Base-by-base conservation (phyloP, 805 yeast genomes). In the Metschnikowia matae region DNA sequence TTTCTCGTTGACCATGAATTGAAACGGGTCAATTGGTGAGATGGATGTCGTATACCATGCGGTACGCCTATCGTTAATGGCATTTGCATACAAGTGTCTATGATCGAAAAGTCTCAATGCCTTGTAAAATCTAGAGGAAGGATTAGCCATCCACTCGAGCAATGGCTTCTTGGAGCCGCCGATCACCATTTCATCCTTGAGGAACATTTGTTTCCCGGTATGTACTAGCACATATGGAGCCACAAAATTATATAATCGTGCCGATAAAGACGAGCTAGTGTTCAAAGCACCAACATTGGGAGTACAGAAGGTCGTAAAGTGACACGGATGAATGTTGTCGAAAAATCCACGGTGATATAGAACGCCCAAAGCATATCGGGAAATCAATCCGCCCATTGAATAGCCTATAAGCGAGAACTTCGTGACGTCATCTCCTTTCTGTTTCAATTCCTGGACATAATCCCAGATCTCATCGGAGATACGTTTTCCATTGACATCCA, bases 1-100 rank as follows among this genome's bases (percentile, higher is more conserved):
- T 40, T 67, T 64, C 50, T 66, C 66, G 49, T 73, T 73, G 43
- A 73, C 66, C 63, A 73, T 72, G 2, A 85, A 81, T 17, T 69
- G 63, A 61, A 83, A 84, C 0, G 89, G 89, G 57, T 85, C 89
- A 35, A 72, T 67, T 26, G 66, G 59, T 0, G 86, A 79, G 34
- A 86, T 86, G 4, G 87, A 87, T 0, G 95, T 75, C 2, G 95
- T 87, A 80, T 87, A 88, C 85, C 88, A 89, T 14, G 87, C 79
- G 3, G 95, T 83, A 57, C 96, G 54, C 20, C 53, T 47, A 20
- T 55, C 59, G 26, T 55, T 55, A 49, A 54, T 55, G 42, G 52
- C 47, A 21, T 54, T 55, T 5, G 57, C 57, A 17, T 54, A 54
- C 41, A 55, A 33, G 11, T 54, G 38, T 14, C 54, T 38, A 33